Base-by-base conservation (phyloP, 2,329 filamentous ascomycete genomes). In the Lasiodiplodia theobromae region DNA sequence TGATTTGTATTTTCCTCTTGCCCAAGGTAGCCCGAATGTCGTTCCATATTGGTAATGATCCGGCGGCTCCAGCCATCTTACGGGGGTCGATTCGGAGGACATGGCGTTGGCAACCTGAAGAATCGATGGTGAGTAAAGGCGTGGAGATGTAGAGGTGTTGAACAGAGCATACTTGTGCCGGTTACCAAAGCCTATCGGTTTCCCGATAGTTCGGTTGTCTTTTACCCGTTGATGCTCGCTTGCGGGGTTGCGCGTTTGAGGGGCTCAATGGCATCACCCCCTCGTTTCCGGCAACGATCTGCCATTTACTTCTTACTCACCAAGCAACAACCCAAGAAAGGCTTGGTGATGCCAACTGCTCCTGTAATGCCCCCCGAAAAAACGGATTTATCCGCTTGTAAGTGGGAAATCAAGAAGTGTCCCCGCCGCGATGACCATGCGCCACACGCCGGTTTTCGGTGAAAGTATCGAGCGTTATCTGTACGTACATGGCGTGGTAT, bases 1-100 rank as follows among this genome's bases (percentile, higher is more conserved):
- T 16, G 78, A 75, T 54, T 74, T 74, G 31, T 81, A 76, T 64
- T 78, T 77, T 18, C 79, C 81, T 4, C 73, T 74, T 31, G 75
- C 74, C 76, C 79, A 82, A 16, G 79, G 80, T 8, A 83, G 70
- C 38, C 81, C 81, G 44, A 81, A 81, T 0, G 77, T 80, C 2
- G 77, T 77, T 2, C 79, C 79, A 14, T 71, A 72, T 56, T 74
- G 73, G 68, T 51, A 34, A 8, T 63, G 44, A 8, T 25, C 25
- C 1, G 40, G 44, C 3, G 40, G n/a, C 34, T 63, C 58, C 0
- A 63, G 44, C 58, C 58, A 63, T 4, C 34, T 51, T 2, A 63
- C 44, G 2, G 23, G 10, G 10, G 18, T 44, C 4, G 58, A 63
- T 21, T 31, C 25, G 4, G 40, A 51, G 2, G 44, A 8, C 58